Evolutionary conservation across 192 early-diverging fungal species (phyloP).

Genomic region (Diversispora eburnea): DNA sequence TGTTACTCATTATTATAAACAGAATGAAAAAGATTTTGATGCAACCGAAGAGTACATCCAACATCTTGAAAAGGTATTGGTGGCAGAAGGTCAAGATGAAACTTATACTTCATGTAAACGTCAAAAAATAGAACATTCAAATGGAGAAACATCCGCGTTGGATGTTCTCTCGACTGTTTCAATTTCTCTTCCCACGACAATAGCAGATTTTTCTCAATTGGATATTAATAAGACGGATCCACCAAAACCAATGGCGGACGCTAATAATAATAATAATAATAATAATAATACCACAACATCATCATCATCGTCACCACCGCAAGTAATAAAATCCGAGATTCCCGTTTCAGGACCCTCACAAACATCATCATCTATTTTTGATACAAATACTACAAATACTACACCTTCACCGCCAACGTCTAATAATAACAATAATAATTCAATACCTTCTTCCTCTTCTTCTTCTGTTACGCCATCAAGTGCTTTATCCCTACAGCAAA

Average conservation of each 20-base stretch:
- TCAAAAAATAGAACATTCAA: neutral
- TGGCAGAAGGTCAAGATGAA: constrained; percentile 14
- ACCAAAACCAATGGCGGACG: neutral
- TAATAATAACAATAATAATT: neutral
- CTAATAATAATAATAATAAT: neutral
- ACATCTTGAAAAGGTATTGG: constrained; percentile 55
- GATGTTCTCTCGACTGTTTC: neutral
- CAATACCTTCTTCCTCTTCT: too few relatives aligned
- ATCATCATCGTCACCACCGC: neutral
- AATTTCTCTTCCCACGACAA: neutral
- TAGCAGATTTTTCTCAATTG: neutral
- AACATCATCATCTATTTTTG: too few relatives aligned
- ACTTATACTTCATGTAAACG: neutral
- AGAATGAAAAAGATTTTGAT: constrained; percentile 48
- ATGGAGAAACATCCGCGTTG: neutral
- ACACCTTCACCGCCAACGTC: too few relatives aligned
- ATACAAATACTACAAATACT: too few relatives aligned
- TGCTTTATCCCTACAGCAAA: neutral
- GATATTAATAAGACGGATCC: neutral
- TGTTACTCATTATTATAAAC: constrained; percentile 47
- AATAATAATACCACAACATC: neutral
- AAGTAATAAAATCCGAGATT: neutral
- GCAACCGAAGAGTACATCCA: constrained; percentile 61
- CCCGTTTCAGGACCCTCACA: neutral
- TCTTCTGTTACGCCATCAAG: too few relatives aligned